Evolutionary conservation across 2,329 filamentous ascomycete species (phyloP).

Genomic region (Sphaerulina musiva): DNA sequence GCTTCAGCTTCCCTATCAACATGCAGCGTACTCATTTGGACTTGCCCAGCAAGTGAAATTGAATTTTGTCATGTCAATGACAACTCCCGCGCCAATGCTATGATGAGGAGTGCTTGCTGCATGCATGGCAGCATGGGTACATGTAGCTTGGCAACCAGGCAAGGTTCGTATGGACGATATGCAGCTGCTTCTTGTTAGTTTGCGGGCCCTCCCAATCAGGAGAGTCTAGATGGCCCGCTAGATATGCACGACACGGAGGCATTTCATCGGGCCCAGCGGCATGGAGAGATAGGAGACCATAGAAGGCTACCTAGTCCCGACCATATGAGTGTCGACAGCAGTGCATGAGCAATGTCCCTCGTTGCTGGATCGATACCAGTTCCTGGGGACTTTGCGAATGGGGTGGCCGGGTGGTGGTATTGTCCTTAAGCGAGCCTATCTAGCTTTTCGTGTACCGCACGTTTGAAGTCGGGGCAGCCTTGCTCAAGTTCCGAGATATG

Average conservation of each 20-base stretch:
- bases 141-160: background rate
- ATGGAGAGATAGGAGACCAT: background rate
- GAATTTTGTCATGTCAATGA: background rate
- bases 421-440: background rate
- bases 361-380: background rate
- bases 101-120: background rate
- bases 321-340: background rate
- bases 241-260: conserved; percentile 2
- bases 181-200: conserved; percentile 2
- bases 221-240: background rate
- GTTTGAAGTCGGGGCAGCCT: background rate
- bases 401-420: background rate
- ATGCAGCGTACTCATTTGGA: background rate
- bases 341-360: background rate
- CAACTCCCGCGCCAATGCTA: background rate
- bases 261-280: background rate
- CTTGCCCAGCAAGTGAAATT: background rate
- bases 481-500: background rate
- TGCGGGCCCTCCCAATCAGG: background rate
- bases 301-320: background rate
- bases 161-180: background rate
- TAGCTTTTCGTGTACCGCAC: background rate
- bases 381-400: background rate
- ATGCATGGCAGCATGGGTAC: background rate
- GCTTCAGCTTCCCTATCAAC: background rate